Evolutionary conservation across 257 asterid genomes (phyloP), one percentile per base, ranked within the genome.

Genomic region (Penstemon eatonii): DNA sequence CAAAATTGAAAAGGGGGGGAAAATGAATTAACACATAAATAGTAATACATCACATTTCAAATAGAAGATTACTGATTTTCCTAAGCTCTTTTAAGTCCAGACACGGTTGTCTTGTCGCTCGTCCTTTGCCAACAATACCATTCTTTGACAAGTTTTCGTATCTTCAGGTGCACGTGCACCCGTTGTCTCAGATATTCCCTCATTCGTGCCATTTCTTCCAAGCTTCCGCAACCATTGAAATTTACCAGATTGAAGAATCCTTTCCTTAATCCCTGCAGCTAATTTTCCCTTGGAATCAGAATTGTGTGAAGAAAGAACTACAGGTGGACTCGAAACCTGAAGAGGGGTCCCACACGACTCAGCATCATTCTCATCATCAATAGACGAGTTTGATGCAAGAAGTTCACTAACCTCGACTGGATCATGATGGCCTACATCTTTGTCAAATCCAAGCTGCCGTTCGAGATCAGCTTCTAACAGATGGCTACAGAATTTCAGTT

Each of bases 1-100:
- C 33, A 25, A 1, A 25, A 25, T 25, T 2, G 33, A 25, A 25
- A 25, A 76, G 69, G 61, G 5, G 43, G 67, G 60, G 66, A 47
- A 56, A 70, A 46, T 15, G 33, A 25, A 25, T 25, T 25, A 1
- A 25, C 33, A 66, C 61, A 85, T 75, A 54, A 5, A 56, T n/a
- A n/a, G n/a, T n/a, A n/a, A n/a, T 77, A 78, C 87, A 81, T 86
- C 84, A 88, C 96, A 90, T 85, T 75, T 86, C 95, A 9, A 89
- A 88, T 43, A 92, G 76, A 64, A 92, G 76, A 67, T 83, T 80
- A 85, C 98, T 84, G 70, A 92, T 92, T 75, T 86, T 92, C 73
- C 91, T 79, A 70, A 90, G 98, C 85, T 92, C 97, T 68, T 68
- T 83, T 82, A 43, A 90, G 84, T 13, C 97, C 98, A 3, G 89